Evolutionary conservation across 306 rosid species (phyloP).

Genomic region (Spatholobus suberectus): DNA sequence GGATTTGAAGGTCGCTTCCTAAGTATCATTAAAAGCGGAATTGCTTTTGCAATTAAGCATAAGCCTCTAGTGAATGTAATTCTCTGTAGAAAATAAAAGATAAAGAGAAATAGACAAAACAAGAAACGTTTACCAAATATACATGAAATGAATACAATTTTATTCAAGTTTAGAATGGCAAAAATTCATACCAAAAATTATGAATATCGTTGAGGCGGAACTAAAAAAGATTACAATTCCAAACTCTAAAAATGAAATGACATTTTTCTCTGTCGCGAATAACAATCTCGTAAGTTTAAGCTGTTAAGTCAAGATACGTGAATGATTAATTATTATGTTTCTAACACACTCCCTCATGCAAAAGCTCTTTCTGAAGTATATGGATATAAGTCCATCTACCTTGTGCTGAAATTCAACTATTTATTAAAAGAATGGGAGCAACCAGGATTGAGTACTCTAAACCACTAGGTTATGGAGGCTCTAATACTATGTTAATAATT

Average conservation of each 20-base stretch:
- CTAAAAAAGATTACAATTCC: background rate
- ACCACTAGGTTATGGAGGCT: background rate
- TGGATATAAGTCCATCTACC: background rate
- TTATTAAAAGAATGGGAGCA: background rate
- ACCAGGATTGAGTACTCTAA: background rate
- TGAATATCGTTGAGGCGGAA: background rate
- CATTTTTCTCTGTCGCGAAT: background rate
- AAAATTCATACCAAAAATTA: background rate
- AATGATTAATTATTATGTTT: no score
- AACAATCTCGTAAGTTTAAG: background rate
- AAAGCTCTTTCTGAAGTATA: background rate
- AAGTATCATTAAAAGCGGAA: background rate
- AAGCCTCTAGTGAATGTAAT: background rate
- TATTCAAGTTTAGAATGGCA: background rate
- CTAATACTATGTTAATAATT: background rate
- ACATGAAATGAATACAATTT: background rate
- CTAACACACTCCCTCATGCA: background rate
- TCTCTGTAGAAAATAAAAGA: background rate
- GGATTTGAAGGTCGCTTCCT: background rate
- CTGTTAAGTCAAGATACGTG: background rate
- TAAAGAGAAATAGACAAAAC: background rate
- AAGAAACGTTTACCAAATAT: background rate
- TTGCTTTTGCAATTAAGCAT: background rate
- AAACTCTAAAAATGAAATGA: background rate
- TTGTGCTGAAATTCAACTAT: background rate